These are phyloP conservation scores for Globisporangium camurandrum DNA, from an alignment of 352 stramenopile species.

Conservation along the genomic window DNA sequence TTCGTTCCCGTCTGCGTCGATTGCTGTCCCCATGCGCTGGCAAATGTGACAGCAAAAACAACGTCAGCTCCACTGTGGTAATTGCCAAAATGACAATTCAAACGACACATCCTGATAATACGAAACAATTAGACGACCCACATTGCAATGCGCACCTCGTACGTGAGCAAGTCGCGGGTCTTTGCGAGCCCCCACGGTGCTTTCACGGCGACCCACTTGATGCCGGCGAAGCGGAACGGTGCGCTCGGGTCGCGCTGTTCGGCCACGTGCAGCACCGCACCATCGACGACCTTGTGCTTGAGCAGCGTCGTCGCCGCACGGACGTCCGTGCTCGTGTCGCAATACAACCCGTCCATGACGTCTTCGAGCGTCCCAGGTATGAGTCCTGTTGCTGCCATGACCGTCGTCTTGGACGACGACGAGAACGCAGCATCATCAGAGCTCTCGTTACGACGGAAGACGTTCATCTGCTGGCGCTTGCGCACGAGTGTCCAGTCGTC, in stretches of 20 bases:
- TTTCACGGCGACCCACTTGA: slow-evolving; percentile 33
- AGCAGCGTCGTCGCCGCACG: slow-evolving; percentile 25
- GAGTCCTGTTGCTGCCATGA: slow-evolving; percentile 12
- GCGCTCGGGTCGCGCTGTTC: slow-evolving; percentile 19
- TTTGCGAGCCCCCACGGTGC: slow-evolving; percentile 19
- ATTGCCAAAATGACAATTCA: neutral
- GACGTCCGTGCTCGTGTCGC: slow-evolving; percentile 29
- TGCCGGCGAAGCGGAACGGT: slow-evolving; percentile 37
- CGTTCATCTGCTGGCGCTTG: slow-evolving; percentile 15
- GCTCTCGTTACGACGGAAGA: slow-evolving; percentile 10
- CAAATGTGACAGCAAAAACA: neutral
- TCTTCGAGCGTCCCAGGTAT: slow-evolving; percentile 15
- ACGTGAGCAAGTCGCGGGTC: slow-evolving; percentile 30
- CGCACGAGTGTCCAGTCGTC: slow-evolving; percentile 15
- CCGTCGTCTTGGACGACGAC: slow-evolving; percentile 2
- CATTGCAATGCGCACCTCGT: no score
- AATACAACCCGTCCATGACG: slow-evolving; percentile 41
- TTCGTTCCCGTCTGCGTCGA: slow-evolving; percentile 32
- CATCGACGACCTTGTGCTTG: slow-evolving; percentile 27
- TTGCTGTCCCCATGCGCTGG: slow-evolving; percentile 38
- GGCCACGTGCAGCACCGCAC: slow-evolving; percentile 19
- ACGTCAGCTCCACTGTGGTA: no score
- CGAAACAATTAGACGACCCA: no score
- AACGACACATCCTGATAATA: no score
- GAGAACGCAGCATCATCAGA: no score